Conservation (phyloP, 2,329 filamentous ascomycete genomes). For the Cercospora beticola region DNA sequence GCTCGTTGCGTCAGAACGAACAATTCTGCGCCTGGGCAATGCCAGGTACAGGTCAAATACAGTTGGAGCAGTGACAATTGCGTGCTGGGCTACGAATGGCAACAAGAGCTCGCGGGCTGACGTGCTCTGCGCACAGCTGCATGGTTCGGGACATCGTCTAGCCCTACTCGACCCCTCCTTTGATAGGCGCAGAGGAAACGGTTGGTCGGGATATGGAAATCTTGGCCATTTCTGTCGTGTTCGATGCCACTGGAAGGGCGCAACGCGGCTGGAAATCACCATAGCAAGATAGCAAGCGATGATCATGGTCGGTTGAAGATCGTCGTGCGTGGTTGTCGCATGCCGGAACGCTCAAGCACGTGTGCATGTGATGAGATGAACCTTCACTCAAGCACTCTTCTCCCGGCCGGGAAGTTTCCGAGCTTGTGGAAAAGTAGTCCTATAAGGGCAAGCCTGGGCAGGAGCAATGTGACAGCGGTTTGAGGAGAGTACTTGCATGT, state of each 20-base stretch:
- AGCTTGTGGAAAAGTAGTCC: constrained; percentile 1
- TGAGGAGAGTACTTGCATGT: constrained; percentile 2
- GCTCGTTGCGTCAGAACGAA: constrained; percentile 20
- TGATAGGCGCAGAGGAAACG: constrained; percentile 4
- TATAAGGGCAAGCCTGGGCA: neutral
- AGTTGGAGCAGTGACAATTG: constrained; percentile 4
- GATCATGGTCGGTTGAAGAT: neutral
- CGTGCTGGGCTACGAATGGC: constrained; percentile 13
- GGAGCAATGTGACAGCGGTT: neutral
- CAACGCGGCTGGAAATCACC: neutral
- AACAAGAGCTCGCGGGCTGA: constrained; percentile 6
- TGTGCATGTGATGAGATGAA: neutral
- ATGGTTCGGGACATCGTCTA: constrained; percentile 5
- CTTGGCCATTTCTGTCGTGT: neutral
- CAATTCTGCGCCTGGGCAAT: neutral
- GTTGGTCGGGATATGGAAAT: constrained; percentile 8
- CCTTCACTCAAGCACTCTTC: neutral
- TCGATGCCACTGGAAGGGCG: neutral
- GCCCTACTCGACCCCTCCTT: neutral
- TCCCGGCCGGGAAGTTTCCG: neutral
- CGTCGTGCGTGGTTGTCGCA: neutral
- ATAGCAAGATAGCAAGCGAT: neutral
- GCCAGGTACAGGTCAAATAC: constrained; percentile 16
- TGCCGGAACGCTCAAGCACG: neutral
- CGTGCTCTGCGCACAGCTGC: neutral